Base-by-base conservation (phyloP, 257 asterid species). In the Ocimum tenuiflorum region DNA sequence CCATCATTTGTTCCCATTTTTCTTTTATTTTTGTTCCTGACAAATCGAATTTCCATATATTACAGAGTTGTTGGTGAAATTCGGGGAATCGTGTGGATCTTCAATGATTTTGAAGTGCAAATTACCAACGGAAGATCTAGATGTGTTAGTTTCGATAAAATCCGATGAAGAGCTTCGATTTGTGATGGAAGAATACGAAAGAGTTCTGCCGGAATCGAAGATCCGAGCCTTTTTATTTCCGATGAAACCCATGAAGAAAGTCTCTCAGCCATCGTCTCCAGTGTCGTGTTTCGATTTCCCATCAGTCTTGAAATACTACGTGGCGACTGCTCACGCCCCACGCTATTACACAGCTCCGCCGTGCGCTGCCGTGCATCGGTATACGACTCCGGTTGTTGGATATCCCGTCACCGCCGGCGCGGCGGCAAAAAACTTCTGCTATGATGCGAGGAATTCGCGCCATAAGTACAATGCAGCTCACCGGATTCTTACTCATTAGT, bases 51-150 rank as follows among this genome's bases (percentile, higher is more conserved):
- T 69, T 52, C 8, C 27, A 38, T 43, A 7, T 48, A 1, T 7
- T 55, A 15, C 79, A 86, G 98, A 88, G 45, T 70, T 88, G 78
- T 66, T 86, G 84, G 83, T 81, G 78, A 91, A 88, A 81, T 85
- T 91, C 11, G 88, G 81, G 23, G 98, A 91, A 63, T 74, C 80
- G 38, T 83, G 85, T 73, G 91, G 95, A 65, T 71, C 78, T 1
- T 85, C 96, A 4, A 73, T 85, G 87, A 68, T 36, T 49, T 75
- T 91, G 75, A 86, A 75, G 77, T 91, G 96, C 72, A 85, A 85
- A 73, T 72, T 91, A 35, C 98, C 96, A 11, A 75, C 46, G 6
- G 97, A 86, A 50, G 96, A 90, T 79, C 54, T 90, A 27, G 99
- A 94, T 45, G 74, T 94, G 68, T 69, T 94, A 36, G 73, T 94